Evolutionary conservation across 768 basidiomycete genomes (phyloP).

Genomic region (Chlorophyllum brunneum): DNA sequence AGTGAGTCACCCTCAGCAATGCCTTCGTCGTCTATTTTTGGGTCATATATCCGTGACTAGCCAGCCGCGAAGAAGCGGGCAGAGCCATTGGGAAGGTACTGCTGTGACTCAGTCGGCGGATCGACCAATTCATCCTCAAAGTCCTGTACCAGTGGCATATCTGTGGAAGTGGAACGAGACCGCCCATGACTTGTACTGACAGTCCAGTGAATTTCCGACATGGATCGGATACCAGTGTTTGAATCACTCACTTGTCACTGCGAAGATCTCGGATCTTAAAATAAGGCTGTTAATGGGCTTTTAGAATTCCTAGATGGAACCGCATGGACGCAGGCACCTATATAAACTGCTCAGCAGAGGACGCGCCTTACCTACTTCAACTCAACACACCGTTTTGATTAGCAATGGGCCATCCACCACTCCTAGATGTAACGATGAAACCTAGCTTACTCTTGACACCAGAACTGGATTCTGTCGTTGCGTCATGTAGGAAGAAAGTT

Average conservation of each 20-base stretch:
- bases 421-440: slow-evolving; percentile 3
- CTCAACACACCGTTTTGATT: background rate
- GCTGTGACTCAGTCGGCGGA: no score
- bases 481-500: slow-evolving; percentile 43
- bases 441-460: slow-evolving; percentile 27
- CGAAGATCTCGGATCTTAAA: slow-evolving; percentile 2
- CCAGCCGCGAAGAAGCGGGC: background rate
- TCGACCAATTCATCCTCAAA: no score
- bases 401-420: background rate
- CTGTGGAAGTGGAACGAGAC: no score
- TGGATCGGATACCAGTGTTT: no score
- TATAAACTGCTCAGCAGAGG: no score
- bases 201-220: no score
- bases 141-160: no score
- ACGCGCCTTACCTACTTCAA: no score
- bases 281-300: background rate
- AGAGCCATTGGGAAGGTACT: background rate
- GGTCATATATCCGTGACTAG: background rate
- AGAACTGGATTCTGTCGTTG: slow-evolving; percentile 42
- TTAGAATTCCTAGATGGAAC: background rate
- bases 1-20: background rate
- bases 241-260: background rate
- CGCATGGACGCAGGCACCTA: background rate
- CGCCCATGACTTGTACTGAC: no score
- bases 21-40: background rate